These are phyloP conservation scores for Rhodotorula babjevae DNA, from an alignment of 768 basidiomycete genomes.

Conservation along the genomic window DNA sequence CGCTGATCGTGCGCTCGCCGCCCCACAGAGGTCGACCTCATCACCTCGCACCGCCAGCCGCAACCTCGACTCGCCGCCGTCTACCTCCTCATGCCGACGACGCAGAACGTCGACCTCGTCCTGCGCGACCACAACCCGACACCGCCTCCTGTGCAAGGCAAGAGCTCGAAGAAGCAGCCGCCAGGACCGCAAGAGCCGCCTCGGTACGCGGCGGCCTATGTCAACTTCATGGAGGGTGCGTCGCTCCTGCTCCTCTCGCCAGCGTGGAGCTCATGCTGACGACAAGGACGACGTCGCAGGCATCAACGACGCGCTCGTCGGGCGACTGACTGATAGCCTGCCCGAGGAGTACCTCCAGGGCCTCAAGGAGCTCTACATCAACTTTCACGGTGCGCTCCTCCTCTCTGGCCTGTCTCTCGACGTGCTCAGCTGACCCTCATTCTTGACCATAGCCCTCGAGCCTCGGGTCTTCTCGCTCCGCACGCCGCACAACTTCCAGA, in stretches of 20 bases:
- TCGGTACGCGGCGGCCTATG: slow-evolving; percentile 74
- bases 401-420: background rate
- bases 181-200: slow-evolving; percentile 26
- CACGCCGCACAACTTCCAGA: slow-evolving; percentile 75
- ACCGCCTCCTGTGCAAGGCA: background rate
- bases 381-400: slow-evolving; percentile 79
- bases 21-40: slow-evolving; percentile 77
- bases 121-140: slow-evolving; percentile 68
- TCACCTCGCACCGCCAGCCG: slow-evolving; percentile 73
- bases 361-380: slow-evolving; percentile 80
- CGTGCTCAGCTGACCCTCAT: background rate
- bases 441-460: slow-evolving; percentile 66
- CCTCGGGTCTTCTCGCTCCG: slow-evolving; percentile 77
- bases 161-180: slow-evolving; percentile 18
- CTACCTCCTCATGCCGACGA: slow-evolving; percentile 90
- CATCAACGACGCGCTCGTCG: slow-evolving; percentile 69
- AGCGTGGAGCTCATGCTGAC: no score
- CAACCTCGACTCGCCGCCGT: slow-evolving; percentile 84
- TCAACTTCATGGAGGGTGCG: slow-evolving; percentile 90
- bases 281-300: slow-evolving; percentile 50
- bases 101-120: slow-evolving; percentile 85
- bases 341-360: slow-evolving; percentile 72
- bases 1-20: background rate
- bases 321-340: slow-evolving; percentile 66
- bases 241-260: background rate